Percentiles rank a stretch among this genome's conserved stretches.
Conservation (phyloP, 129 eudicot genomes). For the Flaveria bidentis region DNA sequence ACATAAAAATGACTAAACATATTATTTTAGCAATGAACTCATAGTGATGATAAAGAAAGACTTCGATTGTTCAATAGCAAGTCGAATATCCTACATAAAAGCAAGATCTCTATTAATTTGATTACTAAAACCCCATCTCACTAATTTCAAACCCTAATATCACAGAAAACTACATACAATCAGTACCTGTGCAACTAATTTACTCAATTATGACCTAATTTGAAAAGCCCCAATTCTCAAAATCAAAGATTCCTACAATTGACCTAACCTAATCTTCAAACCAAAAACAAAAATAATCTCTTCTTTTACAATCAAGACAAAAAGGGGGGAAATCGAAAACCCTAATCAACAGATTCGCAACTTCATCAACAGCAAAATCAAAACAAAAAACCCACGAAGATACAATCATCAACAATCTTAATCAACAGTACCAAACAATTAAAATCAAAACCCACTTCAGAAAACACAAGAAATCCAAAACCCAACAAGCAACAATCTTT, state of each 20-base stretch:
- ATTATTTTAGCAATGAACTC: background rate
- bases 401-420: no score
- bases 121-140: background rate
- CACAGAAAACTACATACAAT: background rate
- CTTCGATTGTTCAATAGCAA: no score
- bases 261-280: constrained; percentile 19
- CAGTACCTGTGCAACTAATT: background rate
- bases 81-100: background rate
- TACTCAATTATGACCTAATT: background rate
- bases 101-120: constrained; percentile 14
- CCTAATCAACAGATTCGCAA: background rate
- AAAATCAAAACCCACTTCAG: constrained; percentile 10
- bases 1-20: background rate
- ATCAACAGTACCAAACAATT: background rate
- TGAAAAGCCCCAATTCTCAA: constrained; percentile 21
- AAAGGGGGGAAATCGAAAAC: background rate
- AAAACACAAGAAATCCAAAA: constrained; percentile 9
- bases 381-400: no score
- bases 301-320: constrained; percentile 1
- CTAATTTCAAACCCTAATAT: constrained; percentile 15
- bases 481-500: background rate
- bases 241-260: constrained; percentile 17
- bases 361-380: no score
- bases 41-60: no score
- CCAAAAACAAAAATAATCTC: background rate